Percentiles rank a stretch among this genome's conserved stretches.
These are phyloP conservation scores for Claviceps pazoutovae DNA, from an alignment of 2,329 filamentous ascomycete species.

Conservation along the genomic window DNA sequence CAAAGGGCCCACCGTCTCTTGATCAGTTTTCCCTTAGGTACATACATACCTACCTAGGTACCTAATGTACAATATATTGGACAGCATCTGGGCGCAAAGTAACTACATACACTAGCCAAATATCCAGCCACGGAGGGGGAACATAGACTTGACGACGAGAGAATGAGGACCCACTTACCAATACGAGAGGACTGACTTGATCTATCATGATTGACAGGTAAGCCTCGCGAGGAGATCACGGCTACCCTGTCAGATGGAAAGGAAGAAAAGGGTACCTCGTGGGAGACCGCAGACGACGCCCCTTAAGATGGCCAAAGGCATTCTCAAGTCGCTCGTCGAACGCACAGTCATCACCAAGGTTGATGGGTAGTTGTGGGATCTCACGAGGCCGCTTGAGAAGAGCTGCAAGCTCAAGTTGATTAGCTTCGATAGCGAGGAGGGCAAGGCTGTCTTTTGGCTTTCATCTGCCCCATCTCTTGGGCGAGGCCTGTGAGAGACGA, in stretches of 20 bases:
- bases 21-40: no score
- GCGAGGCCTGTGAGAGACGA: slow-evolving; percentile 79
- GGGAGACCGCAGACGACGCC: slow-evolving; percentile 94
- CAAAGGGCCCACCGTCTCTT: no score
- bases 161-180: not conserved
- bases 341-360: slow-evolving; percentile 77
- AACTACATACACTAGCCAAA: no score
- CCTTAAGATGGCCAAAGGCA: slow-evolving; percentile 59
- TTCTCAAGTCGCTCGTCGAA: slow-evolving; percentile 74
- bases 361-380: slow-evolving; percentile 79
- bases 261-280: slow-evolving; percentile 61
- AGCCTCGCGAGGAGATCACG: slow-evolving; percentile 60
- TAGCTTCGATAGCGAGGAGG: slow-evolving; percentile 50
- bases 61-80: no score
- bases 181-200: not conserved
- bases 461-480: slow-evolving; percentile 87
- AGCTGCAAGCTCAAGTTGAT: slow-evolving; percentile 76
- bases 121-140: not conserved
- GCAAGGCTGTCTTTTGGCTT: slow-evolving; percentile 96
- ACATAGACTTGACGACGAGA: not conserved
- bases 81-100: no score
- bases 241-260: slow-evolving; percentile 62
- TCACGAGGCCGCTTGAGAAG: slow-evolving; percentile 69
- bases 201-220: slow-evolving; percentile 26
- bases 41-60: no score